Base-by-base conservation (phyloP, 345 rosid genomes). In the Ceriops decandra region DNA sequence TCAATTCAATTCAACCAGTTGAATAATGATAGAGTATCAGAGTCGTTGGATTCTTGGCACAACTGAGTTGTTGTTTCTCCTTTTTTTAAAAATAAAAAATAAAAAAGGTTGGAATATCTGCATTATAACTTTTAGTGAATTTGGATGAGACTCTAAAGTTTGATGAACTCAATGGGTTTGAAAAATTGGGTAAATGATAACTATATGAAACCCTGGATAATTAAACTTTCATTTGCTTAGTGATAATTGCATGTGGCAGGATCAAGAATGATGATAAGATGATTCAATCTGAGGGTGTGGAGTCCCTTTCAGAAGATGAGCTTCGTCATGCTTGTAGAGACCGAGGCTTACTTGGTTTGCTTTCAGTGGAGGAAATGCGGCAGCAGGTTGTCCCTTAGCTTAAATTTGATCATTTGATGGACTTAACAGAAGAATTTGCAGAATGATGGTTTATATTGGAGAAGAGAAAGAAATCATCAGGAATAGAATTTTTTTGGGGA, bases 321-420 rank as follows among this genome's bases (percentile, higher is more conserved):
- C 97, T 93, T 78, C 86, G 91, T 51, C 95, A 91, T 78, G 98
- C 92, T 64, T 93, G 98, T 74, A 89, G 97, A 83, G 89, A 88
- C 16, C 87, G 98, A 76, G 98, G 98, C 63, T 77, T 93, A 76
- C 92, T 93, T 79, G 96, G 93, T 38, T 78, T 89, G 76, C 91
- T 86, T 68, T 89, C 97, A 56, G 95, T 88, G 68, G 97, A 89
- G 54, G 97, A 93, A 84, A 93, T 91, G 98, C 85, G 86, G 71
- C 88, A 89, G 66, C 96, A 93, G 93, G 98, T 91, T 60, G 33
- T 57, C 60, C 6, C 54, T 54, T 70, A 47, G 15, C 19, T 27
- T 22, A 35, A 33, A 52, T 28, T 61, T 52, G 57, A 32, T 52
- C 27, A 9, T 26, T 33, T 28, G 38, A 22, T 30, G 2, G 36